Conservation (phyloP, 164 flowering plant species). For the Liriodendron chinense region DNA sequence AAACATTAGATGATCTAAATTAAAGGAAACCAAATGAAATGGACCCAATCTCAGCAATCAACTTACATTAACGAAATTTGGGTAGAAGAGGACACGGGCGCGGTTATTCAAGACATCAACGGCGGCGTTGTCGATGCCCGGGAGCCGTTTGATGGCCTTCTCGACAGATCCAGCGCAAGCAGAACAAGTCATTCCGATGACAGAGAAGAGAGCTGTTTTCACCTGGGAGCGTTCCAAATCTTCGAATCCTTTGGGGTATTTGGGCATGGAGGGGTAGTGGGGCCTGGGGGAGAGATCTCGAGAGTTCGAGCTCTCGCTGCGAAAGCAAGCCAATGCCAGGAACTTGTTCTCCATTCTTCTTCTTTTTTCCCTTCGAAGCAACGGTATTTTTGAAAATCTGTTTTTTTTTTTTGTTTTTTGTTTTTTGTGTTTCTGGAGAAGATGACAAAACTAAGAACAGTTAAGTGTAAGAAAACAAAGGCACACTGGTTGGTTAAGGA, state of each 20-base stretch:
- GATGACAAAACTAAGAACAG: too few relatives aligned
- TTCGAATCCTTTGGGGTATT: conserved; percentile 45
- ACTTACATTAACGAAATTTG: conserved; percentile 63
- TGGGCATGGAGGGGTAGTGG: conserved; percentile 70
- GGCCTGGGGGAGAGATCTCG: conserved; percentile 40
- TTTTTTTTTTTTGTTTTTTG: too few relatives aligned
- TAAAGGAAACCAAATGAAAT: too few relatives aligned
- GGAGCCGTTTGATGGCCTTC: conserved; percentile 77
- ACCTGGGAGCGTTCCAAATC: not conserved
- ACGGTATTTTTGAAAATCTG: too few relatives aligned
- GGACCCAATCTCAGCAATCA: not conserved
- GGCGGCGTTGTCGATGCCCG: conserved; percentile 67
- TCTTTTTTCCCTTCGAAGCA: not conserved
- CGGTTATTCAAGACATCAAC: conserved; percentile 72
- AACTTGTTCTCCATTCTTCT: conserved; percentile 23
- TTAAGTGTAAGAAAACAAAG: too few relatives aligned
- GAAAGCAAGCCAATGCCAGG: conserved; percentile 44
- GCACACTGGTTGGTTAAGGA: too few relatives aligned
- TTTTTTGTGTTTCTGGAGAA: too few relatives aligned
- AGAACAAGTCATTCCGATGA: conserved; percentile 80
- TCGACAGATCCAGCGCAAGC: conserved; percentile 89
- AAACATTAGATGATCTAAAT: too few relatives aligned
- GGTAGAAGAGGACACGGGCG: conserved; percentile 64
- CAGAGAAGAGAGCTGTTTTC: conserved; percentile 50
- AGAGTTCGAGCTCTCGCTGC: conserved; percentile 23